Evolutionary conservation across 108 stramenopile species (phyloP).

Genomic region (Cylindrotheca fusiformis): DNA sequence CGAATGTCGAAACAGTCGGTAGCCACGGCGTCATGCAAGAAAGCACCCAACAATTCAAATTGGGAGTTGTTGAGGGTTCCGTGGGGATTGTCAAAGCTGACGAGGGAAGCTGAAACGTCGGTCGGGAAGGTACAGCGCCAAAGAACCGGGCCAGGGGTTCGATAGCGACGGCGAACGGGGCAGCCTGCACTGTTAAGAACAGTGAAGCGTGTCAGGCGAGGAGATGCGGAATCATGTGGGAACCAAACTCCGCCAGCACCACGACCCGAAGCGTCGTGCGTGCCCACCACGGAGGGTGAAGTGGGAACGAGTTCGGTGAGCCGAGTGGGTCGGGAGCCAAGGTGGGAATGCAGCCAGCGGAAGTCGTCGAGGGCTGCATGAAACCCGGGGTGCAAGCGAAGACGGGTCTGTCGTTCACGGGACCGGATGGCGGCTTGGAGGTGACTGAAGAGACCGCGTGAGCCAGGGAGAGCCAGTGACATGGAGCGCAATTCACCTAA

Average conservation of each 20-base stretch:
- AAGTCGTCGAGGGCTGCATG: too few relatives aligned
- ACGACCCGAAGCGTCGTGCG: too few relatives aligned
- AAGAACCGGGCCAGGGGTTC: conserved; percentile 15
- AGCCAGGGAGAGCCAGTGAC: too few relatives aligned
- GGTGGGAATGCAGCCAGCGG: too few relatives aligned
- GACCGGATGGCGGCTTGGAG: too few relatives aligned
- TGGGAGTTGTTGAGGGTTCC: conserved; percentile 17
- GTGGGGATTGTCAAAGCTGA: conserved; percentile 3
- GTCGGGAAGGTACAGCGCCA: too few relatives aligned
- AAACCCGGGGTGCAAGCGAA: conserved; percentile 4
- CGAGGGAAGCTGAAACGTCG: neutral
- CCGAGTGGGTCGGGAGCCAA: conserved; percentile 20
- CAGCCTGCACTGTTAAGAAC: conserved; percentile 4
- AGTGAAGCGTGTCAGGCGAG: conserved; percentile 6
- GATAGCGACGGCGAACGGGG: neutral
- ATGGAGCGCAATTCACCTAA: too few relatives aligned
- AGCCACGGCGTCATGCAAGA: conserved; percentile 6
- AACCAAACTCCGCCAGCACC: conserved; percentile 4
- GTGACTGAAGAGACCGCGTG: too few relatives aligned
- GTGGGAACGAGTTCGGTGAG: conserved; percentile 35
- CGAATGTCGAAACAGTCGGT: conserved; percentile 17
- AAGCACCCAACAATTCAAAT: conserved; percentile 9
- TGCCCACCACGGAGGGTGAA: conserved; percentile 22
- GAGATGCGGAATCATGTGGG: conserved; percentile 4
- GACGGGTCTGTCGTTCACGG: conserved; percentile 3